phyloP scores from a whole-genome alignment of 2,329 filamentous ascomycete species.

The Claviceps maximensis region DNA sequence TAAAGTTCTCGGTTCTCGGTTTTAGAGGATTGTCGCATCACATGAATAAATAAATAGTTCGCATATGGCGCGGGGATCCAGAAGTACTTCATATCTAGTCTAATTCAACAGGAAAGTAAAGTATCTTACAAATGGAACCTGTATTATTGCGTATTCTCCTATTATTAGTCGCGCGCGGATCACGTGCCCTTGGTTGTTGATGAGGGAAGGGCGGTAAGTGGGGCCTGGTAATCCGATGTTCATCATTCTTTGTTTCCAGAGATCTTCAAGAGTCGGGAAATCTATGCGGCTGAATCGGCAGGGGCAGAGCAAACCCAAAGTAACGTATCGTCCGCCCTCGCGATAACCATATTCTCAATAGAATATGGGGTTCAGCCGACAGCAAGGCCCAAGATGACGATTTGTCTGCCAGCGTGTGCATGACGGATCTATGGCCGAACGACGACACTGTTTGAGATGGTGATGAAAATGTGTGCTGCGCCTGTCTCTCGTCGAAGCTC shows the following conservation, averaged over 20 bases:
- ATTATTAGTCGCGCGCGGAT: no score
- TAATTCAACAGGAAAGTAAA: no score
- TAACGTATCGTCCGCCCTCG: background rate
- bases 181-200: no score
- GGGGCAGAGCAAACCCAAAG: background rate
- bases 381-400: background rate
- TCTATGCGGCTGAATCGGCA: background rate
- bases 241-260: background rate
- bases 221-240: no score
- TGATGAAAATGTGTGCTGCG: background rate
- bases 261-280: background rate
- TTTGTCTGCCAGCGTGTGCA: background rate
- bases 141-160: no score
- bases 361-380: background rate
- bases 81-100: no score
- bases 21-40: background rate
- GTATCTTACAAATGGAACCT: no score
- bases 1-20: background rate
- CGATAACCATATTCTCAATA: background rate
- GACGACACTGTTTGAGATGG: background rate
- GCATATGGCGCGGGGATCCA: no score
- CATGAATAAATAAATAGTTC: no score
- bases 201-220: no score
- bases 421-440: background rate
- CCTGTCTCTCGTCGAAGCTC: background rate